Percentiles rank a stretch among this genome's conserved stretches.
phyloP scores from a whole-genome alignment of 371 early-diverging fungal species.

The Nosema granulosis region DNA sequence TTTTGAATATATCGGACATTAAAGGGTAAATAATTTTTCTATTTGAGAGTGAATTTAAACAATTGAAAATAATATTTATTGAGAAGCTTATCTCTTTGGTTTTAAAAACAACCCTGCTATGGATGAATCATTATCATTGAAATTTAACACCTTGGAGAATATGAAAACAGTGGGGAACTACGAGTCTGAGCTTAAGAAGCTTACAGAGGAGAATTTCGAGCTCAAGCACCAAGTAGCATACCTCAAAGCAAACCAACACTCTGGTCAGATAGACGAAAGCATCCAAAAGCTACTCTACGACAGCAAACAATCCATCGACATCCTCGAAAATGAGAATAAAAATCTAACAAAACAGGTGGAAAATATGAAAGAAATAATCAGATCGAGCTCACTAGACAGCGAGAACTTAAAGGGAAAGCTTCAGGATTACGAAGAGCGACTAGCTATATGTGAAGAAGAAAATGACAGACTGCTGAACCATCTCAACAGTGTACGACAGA shows the following conservation, averaged over 20 bases:
- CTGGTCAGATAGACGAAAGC: conserved; percentile 17
- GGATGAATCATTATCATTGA: conserved; percentile 60
- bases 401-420: conserved; percentile 17
- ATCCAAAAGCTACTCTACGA: conserved; percentile 55
- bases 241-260: conserved; percentile 2
- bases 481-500: conserved; percentile 29
- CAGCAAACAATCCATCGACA: conserved; percentile 26
- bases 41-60: no score
- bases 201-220: conserved; percentile 57
- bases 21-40: no score
- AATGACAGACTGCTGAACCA: conserved; percentile 53
- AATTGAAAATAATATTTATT: neutral
- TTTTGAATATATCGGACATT: neutral
- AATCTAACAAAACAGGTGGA: conserved; percentile 22
- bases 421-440: neutral
- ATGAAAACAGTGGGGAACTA: conserved; percentile 62
- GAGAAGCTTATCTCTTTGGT: neutral
- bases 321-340: conserved; percentile 45
- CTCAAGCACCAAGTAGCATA: conserved; percentile 57
- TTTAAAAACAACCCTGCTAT: conserved; percentile 27
- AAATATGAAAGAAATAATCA: conserved; percentile 30
- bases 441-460: conserved; percentile 50
- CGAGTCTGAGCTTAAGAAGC: conserved; percentile 54
- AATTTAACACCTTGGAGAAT: conserved; percentile 58
- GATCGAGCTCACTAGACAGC: conserved; percentile 1